Conservation (phyloP, 2,329 filamentous ascomycete species). For the Colletotrichum nymphaeae region DNA sequence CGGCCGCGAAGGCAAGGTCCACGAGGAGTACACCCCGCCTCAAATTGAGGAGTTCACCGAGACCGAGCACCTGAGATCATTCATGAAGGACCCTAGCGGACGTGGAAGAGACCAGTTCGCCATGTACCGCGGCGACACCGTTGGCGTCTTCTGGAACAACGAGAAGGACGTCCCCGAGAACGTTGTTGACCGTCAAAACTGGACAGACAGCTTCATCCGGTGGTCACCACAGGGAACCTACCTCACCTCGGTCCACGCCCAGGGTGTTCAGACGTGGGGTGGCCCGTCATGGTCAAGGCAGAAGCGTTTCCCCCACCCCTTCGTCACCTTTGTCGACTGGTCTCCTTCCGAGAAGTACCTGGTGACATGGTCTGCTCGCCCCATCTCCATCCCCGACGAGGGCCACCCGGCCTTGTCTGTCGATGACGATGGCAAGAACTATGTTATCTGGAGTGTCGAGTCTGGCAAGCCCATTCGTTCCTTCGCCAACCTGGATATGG, state of each 20-base stretch:
- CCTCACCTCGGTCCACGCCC: constrained; percentile 92
- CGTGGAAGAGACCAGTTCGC: constrained; percentile 95
- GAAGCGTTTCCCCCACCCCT: constrained; percentile 93
- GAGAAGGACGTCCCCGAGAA: constrained; percentile 90
- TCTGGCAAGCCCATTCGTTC: constrained; percentile 91
- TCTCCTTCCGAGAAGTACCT: constrained; percentile 93
- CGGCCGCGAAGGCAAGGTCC: constrained; percentile 90
- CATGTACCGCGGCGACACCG: constrained; percentile 91
- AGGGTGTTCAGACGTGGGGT: constrained; percentile 98
- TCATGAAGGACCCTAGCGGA: constrained; percentile 82
- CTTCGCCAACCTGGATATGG: constrained; percentile 88
- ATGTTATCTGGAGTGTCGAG: constrained; percentile 97
- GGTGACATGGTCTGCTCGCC: constrained; percentile 95
- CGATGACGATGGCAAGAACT: constrained; percentile 99
- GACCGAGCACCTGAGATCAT: constrained; percentile 95
- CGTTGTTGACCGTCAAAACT: constrained; percentile 91
- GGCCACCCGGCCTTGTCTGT: constrained; percentile 85
- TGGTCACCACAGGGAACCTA: constrained; percentile 97
- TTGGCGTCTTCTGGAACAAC: constrained; percentile 98
- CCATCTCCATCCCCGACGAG: constrained; percentile 90
- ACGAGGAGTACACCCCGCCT: constrained; percentile 89
- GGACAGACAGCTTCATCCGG: constrained; percentile 98
- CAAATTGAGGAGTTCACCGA: constrained; percentile 86
- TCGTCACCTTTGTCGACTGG: constrained; percentile 95
- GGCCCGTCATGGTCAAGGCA: constrained; percentile 89